Base-by-base conservation (phyloP, 768 basidiomycete species). In the Mycena polygramma region DNA sequence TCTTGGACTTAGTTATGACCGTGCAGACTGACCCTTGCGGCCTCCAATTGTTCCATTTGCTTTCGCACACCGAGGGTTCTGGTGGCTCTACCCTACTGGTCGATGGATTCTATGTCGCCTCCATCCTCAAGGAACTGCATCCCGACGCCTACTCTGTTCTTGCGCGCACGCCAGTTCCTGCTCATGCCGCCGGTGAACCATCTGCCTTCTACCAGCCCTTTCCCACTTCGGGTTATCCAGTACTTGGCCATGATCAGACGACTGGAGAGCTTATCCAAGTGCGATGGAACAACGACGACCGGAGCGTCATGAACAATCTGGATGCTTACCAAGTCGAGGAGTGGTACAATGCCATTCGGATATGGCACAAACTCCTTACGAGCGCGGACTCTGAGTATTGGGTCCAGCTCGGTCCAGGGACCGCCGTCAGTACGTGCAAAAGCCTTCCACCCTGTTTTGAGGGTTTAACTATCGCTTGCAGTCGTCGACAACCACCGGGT, bases 401-500 rank as follows among this genome's bases (percentile, higher is more conserved):
- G 97, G 86, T 95, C 0, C 92, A 96, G 77, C 85, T 99, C n/a
- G 82, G 87, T 54, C 92, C 95, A 0, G 97, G 97, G 0, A 97
- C 92, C 0, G 93, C 92, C 48, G 86, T 98, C 39, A 88, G 95
- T 94, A 76, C 75, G 94, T 83, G 24, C 19, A 36, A 41, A 35
- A 10, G 45, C 49, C 45, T 43, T 59, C 53, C 51, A 11, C 41
- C 57, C 55, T 36, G 14, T 14, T 55, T 48, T 57, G 10, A 58
- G 26, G 35, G 6, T 22, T 58, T 4, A 53, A 10, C 35, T 67
- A 1, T 57, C 45, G 11, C 75, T 36, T 15, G 24, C n/a, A 95
- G 95, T 96, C 24, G 85, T 97, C 58, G 92, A 99, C 79, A 98
- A 99, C 77, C 93, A 97, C 80, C 89, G 97, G 24, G 94, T 98